Evolutionary conservation across 2,329 filamentous ascomycete genomes (phyloP).

Genomic region (Beauveria brongniartii): DNA sequence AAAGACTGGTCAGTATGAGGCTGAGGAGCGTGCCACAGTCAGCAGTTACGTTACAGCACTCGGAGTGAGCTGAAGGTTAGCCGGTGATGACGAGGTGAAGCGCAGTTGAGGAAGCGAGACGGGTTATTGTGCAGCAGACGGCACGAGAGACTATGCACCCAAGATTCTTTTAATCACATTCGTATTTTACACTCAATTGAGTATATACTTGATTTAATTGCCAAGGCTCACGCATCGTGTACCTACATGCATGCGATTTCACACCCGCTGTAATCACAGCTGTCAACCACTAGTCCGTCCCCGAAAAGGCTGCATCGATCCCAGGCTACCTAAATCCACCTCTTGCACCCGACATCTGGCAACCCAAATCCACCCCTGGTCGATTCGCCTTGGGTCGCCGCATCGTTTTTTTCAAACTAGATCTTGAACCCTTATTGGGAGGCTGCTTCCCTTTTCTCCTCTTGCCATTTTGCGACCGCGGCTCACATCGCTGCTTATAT

Average conservation of each 20-base stretch:
- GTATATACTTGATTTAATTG: neutral
- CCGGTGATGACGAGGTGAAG: neutral
- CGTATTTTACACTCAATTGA: too few relatives aligned
- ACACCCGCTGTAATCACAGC: neutral
- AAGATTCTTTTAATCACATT: neutral
- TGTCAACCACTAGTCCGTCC: neutral
- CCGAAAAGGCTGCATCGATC: neutral
- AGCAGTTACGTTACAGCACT: neutral
- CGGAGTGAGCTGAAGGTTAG: neutral
- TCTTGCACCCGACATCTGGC: conserved; percentile 5
- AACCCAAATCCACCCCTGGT: conserved; percentile 8
- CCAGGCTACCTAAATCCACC: neutral
- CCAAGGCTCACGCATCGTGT: neutral
- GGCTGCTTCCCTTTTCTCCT: neutral
- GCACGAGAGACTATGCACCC: neutral
- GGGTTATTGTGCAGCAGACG: neutral
- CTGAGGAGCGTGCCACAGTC: neutral
- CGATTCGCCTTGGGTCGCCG: conserved; percentile 7
- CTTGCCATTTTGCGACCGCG: neutral
- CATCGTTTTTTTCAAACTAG: neutral
- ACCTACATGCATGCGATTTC: too few relatives aligned
- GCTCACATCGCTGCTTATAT: too few relatives aligned
- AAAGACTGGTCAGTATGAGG: neutral
- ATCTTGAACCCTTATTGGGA: neutral
- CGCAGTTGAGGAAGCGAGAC: neutral